Base-by-base conservation (phyloP, 2,329 filamentous ascomycete species). In the Hypoxylon sp. region DNA sequence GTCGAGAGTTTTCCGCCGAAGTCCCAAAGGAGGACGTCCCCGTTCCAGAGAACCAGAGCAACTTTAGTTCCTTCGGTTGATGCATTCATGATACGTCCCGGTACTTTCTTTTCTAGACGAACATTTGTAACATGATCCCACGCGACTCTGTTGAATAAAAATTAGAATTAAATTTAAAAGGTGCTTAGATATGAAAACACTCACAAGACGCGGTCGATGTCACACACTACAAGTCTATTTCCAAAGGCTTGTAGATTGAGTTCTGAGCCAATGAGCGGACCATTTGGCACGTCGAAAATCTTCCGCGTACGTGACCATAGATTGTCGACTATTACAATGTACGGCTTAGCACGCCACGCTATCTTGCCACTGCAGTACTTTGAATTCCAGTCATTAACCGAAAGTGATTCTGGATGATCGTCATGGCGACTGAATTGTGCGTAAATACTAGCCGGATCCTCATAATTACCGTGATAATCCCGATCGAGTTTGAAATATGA, bases 51-150 rank as follows among this genome's bases (percentile, higher is more conserved):
- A 25, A 74, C n/a, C 9, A 72, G 21, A 5, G 65, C 73, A 48
- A 73, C 65, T 10, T 51, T 69, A 25, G 30, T 34, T 38, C 62
- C 67, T 10, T 67, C 57, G 13, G 70, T 73, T 21, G 45, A 5
- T 48, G 60, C 72, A 46, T 34, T 25, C 52, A 32, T 53, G 9
- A 56, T 38, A 25, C 23, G 43, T 13, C 57, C 48, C 10, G 73
- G 72, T 9, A 76, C 13, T 10, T 45, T 61, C 53, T 72, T 76
- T 43, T 73, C 67, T 17, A 51, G 60, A 23, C 36, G 50, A 10
- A 34, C 25, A 34, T 74, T 71, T 17, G 62, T 55, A 5, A 61
- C 49, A 50, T 73, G 70, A 55, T 76, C 71, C 74, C 74, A 76
- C 36, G 67, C 71, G 34, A 75, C 50, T 38, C 74, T 76, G 13